These are phyloP conservation scores for Candolleomyces eurysporus DNA, from an alignment of 768 basidiomycete genomes.

Conservation along the genomic window DNA sequence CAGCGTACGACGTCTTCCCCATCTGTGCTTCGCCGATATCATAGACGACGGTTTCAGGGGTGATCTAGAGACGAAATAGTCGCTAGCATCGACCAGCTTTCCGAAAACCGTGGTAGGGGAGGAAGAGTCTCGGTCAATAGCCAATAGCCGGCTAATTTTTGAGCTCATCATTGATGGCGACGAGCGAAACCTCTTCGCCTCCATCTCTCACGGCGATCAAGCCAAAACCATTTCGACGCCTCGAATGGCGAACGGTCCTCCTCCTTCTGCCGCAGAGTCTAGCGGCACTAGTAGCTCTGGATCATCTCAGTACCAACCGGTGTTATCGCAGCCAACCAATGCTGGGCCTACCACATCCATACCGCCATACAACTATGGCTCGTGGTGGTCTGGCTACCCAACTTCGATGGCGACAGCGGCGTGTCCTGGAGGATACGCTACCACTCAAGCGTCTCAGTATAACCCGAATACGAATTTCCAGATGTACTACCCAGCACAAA, in stretches of 20 bases:
- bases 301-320: background rate
- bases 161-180: background rate
- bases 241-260: slow-evolving; percentile 39
- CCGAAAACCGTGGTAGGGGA: background rate
- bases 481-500: background rate
- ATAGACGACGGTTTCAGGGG: too few species aligned
- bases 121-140: background rate
- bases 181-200: background rate
- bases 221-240: background rate
- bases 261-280: slow-evolving; percentile 39
- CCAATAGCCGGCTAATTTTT: background rate
- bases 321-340: slow-evolving; percentile 15
- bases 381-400: slow-evolving; percentile 13
- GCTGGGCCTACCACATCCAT: background rate
- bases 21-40: too few species aligned
- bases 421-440: background rate
- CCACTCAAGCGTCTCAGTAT: background rate
- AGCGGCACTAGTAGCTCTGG: background rate
- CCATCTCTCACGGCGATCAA: background rate
- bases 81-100: too few species aligned
- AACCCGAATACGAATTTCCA: background rate
- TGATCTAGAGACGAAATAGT: too few species aligned
- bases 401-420: slow-evolving; percentile 2
- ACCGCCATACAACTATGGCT: slow-evolving; percentile 7
- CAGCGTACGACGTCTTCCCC: too few species aligned